Conservation (phyloP, 1,284 basidiomycete species). For the Trichosporon coremiiforme region DNA sequence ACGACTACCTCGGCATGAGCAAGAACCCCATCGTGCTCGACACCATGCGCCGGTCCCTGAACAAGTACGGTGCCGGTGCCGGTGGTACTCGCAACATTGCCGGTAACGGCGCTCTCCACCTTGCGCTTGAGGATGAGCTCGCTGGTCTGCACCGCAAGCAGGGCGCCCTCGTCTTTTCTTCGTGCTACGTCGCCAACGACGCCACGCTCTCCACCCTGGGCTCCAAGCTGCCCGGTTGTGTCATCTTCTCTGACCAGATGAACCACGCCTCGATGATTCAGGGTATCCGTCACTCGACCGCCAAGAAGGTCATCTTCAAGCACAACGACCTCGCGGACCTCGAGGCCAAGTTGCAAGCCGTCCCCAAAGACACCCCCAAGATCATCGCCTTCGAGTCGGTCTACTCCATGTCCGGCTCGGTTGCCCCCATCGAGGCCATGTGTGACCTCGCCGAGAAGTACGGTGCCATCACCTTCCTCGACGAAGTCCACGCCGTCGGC, state of each 20-base stretch:
- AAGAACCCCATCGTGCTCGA: conserved; percentile 93
- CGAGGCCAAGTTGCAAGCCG: conserved; percentile 82
- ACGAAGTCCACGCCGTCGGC: conserved; percentile 96
- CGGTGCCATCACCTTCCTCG: conserved; percentile 95
- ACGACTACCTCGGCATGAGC: conserved; percentile 99
- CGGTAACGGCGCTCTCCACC: conserved; percentile 95
- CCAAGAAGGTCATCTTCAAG: conserved; percentile 95
- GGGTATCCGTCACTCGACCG: conserved; percentile 93
- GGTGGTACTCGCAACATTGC: conserved; percentile 99
- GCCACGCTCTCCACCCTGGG: conserved; percentile 95
- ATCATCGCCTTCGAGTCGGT: conserved; percentile 98
- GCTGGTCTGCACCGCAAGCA: conserved; percentile 91
- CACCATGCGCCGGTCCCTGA: conserved; percentile 95
- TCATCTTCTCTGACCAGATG: conserved; percentile 93
- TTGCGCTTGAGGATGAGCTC: conserved; percentile 88
- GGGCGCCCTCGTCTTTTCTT: conserved; percentile 94
- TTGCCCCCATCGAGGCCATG: conserved; percentile 94
- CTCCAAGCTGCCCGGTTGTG: conserved; percentile 89
- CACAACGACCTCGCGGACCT: conserved; percentile 96
- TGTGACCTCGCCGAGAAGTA: conserved; percentile 97
- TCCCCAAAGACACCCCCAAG: conserved; percentile 89
- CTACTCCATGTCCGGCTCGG: conserved; percentile 98
- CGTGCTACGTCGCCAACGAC: conserved; percentile 99
- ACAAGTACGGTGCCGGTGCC: conserved; percentile 95
- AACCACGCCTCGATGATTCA: conserved; percentile 99